A percentile compares a stretch with the other conserved stretches of the same genome.
Conservation (phyloP, 768 basidiomycete genomes). For the Podaxis pistillaris region DNA sequence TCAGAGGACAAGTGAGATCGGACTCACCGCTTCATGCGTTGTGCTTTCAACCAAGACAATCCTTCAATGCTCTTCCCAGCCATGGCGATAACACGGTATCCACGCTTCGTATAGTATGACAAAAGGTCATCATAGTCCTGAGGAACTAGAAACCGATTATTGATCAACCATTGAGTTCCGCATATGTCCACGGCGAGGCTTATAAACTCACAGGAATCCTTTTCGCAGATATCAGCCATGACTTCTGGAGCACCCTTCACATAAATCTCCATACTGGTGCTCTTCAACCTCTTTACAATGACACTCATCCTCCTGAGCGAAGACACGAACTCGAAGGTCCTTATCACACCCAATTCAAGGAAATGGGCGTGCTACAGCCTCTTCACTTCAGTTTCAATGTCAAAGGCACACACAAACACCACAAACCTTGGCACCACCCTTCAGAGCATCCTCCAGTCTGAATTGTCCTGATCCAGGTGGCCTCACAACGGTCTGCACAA, state of each 20-base stretch:
- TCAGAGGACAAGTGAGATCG: neutral
- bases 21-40: conserved; percentile 87
- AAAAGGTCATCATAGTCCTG: conserved; percentile 94
- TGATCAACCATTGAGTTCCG: neutral
- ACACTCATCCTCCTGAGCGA: conserved; percentile 95
- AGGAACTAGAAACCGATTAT: conserved; percentile 59
- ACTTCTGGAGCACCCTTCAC: conserved; percentile 99
- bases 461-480: conserved; percentile 94
- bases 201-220: conserved; percentile 72
- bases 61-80: conserved; percentile 95
- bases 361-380: conserved; percentile 85
- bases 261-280: conserved; percentile 94
- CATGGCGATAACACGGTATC: conserved; percentile 97
- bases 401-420: neutral
- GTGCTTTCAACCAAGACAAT: conserved; percentile 95
- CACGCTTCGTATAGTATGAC: conserved; percentile 94
- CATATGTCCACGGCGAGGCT: neutral
- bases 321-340: conserved; percentile 96
- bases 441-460: conserved; percentile 89
- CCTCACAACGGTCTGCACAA: conserved; percentile 95
- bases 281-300: conserved; percentile 92
- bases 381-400: neutral
- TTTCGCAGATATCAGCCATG: conserved; percentile 93
- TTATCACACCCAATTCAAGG: conserved; percentile 92
- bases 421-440: conserved; percentile 70